These are phyloP conservation scores for Pseudogymnoascus sp. DNA, from an alignment of 2,329 filamentous ascomycete genomes.

Conservation along the genomic window DNA sequence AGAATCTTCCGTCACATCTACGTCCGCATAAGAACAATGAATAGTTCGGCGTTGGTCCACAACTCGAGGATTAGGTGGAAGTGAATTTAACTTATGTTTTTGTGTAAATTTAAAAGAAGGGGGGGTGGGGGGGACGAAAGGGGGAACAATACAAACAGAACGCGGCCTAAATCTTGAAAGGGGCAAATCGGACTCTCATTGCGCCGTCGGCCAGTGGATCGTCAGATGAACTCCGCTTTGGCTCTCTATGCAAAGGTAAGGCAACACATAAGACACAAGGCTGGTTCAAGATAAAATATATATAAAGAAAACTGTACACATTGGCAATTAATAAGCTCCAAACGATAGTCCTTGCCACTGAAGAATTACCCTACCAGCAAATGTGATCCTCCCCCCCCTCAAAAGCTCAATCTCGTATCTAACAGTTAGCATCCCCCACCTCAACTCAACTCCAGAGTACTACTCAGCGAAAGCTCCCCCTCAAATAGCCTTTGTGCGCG, in stretches of 20 bases:
- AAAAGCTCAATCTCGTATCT: background rate
- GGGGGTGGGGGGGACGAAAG: background rate
- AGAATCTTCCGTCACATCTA: background rate
- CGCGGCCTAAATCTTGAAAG: background rate
- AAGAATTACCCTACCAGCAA: background rate
- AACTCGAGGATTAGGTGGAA: background rate
- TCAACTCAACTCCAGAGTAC: too few species aligned
- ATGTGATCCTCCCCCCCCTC: background rate
- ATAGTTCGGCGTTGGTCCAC: background rate
- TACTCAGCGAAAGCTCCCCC: too few species aligned
- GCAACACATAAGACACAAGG: background rate
- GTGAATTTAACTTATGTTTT: background rate
- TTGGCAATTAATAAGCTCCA: background rate
- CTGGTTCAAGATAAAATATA: background rate
- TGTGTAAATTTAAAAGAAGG: background rate
- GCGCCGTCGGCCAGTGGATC: background rate
- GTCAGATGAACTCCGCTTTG: background rate
- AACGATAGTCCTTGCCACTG: background rate
- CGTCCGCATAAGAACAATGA: background rate
- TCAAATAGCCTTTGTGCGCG: slow-evolving; percentile 72
- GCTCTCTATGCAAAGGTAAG: background rate
- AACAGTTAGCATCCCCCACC: too few species aligned
- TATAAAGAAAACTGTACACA: background rate
- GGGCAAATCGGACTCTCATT: background rate
- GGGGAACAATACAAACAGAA: background rate